Evolutionary conservation across 352 stramenopile genomes (phyloP).

Genomic region (Sclerospora graminicola): DNA sequence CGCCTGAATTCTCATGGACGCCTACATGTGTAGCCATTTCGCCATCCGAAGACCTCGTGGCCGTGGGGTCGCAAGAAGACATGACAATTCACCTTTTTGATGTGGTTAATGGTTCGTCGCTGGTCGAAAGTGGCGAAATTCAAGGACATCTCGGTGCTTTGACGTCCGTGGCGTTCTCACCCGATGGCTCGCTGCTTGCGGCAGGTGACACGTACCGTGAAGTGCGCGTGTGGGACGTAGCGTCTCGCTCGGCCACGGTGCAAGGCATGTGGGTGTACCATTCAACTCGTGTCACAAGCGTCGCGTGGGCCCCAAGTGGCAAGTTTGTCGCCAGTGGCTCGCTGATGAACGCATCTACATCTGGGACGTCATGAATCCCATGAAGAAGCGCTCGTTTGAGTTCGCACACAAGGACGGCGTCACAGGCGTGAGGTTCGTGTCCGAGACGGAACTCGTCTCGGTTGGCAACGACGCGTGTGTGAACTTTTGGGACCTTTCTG

Average conservation of each 20-base stretch:
- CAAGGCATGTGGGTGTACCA: constrained; percentile 95
- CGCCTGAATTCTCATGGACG: constrained; percentile 66
- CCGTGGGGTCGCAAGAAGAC: constrained; percentile 70
- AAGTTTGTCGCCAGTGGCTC: constrained; percentile 88
- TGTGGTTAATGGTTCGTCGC: constrained; percentile 43
- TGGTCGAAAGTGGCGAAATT: constrained; percentile 58
- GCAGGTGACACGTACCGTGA: constrained; percentile 84
- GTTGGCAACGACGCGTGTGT: constrained; percentile 75
- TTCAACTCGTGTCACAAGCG: constrained; percentile 87
- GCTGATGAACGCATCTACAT: constrained; percentile 94
- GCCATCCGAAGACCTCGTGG: constrained; percentile 56
- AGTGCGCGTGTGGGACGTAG: constrained; percentile 85
- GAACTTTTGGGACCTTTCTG: constrained; percentile 62
- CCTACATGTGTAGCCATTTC: constrained; percentile 70
- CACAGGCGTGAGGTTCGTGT: constrained; percentile 58
- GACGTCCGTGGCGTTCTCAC: constrained; percentile 77
- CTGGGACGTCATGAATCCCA: constrained; percentile 85
- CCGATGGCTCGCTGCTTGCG: constrained; percentile 72
- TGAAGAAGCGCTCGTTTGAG: constrained; percentile 56
- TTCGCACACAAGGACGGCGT: constrained; percentile 80
- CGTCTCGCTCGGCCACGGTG: constrained; percentile 69
- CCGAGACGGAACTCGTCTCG: constrained; percentile 63
- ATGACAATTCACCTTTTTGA: constrained; percentile 86
- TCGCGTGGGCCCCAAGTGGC: constrained; percentile 90
- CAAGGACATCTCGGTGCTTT: constrained; percentile 63